Percentiles rank a stretch among this genome's conserved stretches.
phyloP scores from a whole-genome alignment of 441 rosid species.

The Eutrema salsugineum region DNA sequence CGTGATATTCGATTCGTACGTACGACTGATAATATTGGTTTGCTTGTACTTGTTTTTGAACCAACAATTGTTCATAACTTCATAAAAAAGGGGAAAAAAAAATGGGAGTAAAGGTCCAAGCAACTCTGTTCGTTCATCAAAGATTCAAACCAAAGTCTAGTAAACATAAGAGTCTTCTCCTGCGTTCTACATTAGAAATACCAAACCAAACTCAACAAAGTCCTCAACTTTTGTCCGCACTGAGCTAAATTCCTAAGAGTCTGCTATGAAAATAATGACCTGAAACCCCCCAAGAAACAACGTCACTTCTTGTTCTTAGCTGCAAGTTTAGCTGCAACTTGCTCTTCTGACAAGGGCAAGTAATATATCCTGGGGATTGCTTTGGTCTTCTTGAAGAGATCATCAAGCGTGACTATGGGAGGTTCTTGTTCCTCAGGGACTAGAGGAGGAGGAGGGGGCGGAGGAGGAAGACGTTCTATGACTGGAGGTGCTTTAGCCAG shows the following conservation, averaged over 20 bases:
- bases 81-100: background rate
- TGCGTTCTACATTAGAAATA: constrained; percentile 26
- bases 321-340: constrained; percentile 70
- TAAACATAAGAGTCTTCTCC: constrained; percentile 26
- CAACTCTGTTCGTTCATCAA: constrained; percentile 12
- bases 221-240: constrained; percentile 24
- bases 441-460: constrained; percentile 66
- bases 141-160: constrained; percentile 17
- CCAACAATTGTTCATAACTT: constrained; percentile 1
- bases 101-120: background rate
- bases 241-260: constrained; percentile 25
- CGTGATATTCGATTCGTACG: background rate
- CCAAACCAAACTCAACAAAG: constrained; percentile 27
- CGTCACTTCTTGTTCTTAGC: constrained; percentile 57
- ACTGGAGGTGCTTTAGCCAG: constrained; percentile 42
- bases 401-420: constrained; percentile 87
- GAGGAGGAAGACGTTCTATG: constrained; percentile 51
- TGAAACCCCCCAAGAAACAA: background rate
- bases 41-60: background rate
- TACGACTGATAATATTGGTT: background rate
- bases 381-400: constrained; percentile 87
- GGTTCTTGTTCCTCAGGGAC: constrained; percentile 63
- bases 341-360: constrained; percentile 86
- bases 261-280: constrained; percentile 24
- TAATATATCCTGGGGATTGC: constrained; percentile 94